phyloP scores from a whole-genome alignment of 2,329 filamentous ascomycete genomes.

The Aspergillus glaucus region DNA sequence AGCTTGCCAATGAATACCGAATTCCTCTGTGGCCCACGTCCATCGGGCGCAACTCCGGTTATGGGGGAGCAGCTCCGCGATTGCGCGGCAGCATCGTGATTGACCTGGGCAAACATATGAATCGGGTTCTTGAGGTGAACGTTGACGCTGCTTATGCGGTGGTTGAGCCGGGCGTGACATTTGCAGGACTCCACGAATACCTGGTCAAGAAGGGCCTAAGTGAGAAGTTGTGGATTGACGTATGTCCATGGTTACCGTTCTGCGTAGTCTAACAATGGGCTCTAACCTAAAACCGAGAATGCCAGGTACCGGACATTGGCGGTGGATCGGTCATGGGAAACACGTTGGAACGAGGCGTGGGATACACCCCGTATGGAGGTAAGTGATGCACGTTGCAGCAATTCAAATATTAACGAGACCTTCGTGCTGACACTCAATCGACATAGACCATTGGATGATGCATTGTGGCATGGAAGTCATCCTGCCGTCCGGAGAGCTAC shows the following conservation, averaged over 20 bases:
- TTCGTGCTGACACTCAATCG: conserved; percentile 32
- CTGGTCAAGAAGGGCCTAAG: neutral
- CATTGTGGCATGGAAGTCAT: conserved; percentile 43
- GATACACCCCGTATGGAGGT: conserved; percentile 33
- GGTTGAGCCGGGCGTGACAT: conserved; percentile 53
- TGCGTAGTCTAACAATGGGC: too few relatives aligned
- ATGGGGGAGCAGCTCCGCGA: conserved; percentile 45
- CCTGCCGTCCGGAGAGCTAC: conserved; percentile 39
- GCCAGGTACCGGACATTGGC: conserved; percentile 21
- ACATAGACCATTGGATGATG: conserved; percentile 37
- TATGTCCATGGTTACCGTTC: neutral
- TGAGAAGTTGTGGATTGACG: neutral
- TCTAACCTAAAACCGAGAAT: neutral
- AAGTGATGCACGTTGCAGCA: neutral
- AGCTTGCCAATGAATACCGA: conserved; percentile 23
- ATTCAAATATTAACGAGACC: neutral
- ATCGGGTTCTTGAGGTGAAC: conserved; percentile 47
- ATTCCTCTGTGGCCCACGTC: conserved; percentile 31
- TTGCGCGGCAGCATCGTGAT: conserved; percentile 41
- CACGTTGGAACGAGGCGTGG: conserved; percentile 41
- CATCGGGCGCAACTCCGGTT: conserved; percentile 44
- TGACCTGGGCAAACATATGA: conserved; percentile 43
- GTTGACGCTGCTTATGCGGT: conserved; percentile 45
- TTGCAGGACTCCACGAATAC: conserved; percentile 47
- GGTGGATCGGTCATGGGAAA: conserved; percentile 44